Percentiles rank a stretch among this genome's conserved stretches.
Conservation (phyloP, 1,139 yeast genomes). For the Geotrichum candidum region DNA sequence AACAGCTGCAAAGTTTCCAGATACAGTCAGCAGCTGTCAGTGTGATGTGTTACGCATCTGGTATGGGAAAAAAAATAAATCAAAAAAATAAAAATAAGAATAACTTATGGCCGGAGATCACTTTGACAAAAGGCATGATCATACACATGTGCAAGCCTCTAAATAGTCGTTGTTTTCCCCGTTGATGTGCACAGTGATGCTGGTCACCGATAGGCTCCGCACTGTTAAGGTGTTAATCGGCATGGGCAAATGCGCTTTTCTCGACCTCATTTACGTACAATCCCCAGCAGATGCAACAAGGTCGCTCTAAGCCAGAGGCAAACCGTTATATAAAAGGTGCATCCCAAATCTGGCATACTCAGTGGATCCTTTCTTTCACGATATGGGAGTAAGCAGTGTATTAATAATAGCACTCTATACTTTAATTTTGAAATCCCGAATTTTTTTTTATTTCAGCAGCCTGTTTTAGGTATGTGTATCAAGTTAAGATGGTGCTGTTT, state of each 20-base stretch:
- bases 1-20: neutral
- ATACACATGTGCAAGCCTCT: neutral
- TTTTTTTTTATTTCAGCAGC: neutral
- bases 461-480: neutral
- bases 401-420: neutral
- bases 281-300: neutral
- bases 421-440: neutral
- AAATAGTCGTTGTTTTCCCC: neutral
- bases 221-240: neutral
- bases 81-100: neutral
- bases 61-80: neutral
- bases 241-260: neutral
- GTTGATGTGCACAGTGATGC: no score
- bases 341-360: neutral
- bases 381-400: neutral
- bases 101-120: neutral
- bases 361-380: neutral
- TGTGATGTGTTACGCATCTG: neutral
- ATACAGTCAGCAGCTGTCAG: neutral
- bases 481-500: neutral
- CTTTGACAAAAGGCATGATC: neutral
- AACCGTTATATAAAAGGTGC: neutral
- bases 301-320: neutral
- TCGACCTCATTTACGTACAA: neutral
- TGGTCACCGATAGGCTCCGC: neutral